Base-by-base conservation (phyloP, 2,329 filamentous ascomycete genomes). In the Pseudogymnoascus sp. region DNA sequence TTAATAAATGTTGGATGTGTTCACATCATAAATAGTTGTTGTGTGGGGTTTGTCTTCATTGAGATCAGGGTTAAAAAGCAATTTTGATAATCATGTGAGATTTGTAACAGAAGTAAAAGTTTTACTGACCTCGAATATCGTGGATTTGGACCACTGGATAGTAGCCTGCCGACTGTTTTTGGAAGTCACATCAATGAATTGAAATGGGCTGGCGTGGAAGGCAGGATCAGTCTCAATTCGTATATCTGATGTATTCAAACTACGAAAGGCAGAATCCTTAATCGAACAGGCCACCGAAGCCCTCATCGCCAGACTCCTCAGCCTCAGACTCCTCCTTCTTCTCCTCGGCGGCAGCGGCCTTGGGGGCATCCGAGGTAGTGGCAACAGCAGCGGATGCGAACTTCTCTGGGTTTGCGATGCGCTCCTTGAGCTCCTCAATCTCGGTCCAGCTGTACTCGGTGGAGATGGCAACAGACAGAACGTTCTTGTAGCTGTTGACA, bases 341-440 rank as follows among this genome's bases (percentile, higher is more conserved):
- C 74, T 85, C 82, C 71, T 83, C 81, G 67, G 82, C 80, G 62
- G 78, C 80, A 60, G 78, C 80, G 62, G 78, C 81, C 67, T 80
- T 82, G 62, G 77, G 78, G 67, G 78, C 80, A 65, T 78, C 77
- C 59, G 79, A 76, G 61, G 79, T 79, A 63, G 85, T 81, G 68
- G 77, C 85, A 64, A 93, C 91, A 70, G 89, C 91, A 70, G 93
- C 83, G 59, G 91, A 78, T 69, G 93, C 95, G 79, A 98, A 99
- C 63, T 91, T 91, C 63, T 99, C 95, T 72, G 96, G 96, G 87
- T 99, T 98, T 82, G 91, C 91, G 75, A 99, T 97, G 78, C 95
- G 92, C 83, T 99, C 95, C 90, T 99, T 99, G 83, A 99, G 89
- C 82, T 96, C 85, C 75, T 96, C 88, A 75, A 99, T 96, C 80